Evolutionary conservation across 116 monocot species (phyloP).

Genomic region (Papilionanthe hybrid): DNA sequence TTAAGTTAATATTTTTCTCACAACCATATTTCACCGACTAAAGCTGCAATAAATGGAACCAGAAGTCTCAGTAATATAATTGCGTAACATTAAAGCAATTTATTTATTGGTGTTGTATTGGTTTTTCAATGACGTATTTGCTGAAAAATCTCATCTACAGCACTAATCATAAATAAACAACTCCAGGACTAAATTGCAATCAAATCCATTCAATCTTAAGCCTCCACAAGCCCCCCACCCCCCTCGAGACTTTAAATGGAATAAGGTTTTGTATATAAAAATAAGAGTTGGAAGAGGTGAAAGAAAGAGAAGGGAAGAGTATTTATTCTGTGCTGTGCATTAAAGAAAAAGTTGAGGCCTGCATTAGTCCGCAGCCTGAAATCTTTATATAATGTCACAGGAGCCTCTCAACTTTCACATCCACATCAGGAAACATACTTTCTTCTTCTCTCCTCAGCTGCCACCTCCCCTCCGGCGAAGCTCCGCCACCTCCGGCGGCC

Average conservation of each 20-base stretch:
- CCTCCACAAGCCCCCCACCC: background rate
- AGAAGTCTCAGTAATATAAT: background rate
- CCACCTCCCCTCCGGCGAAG: background rate
- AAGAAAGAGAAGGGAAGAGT: conserved; percentile 3
- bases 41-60: background rate
- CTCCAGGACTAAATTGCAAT: background rate
- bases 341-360: conserved; percentile 9
- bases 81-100: too few species aligned
- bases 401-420: background rate
- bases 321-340: conserved; percentile 11
- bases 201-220: background rate
- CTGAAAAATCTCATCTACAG: too few species aligned
- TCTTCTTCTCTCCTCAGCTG: background rate
- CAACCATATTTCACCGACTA: conserved; percentile 5
- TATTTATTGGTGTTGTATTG: too few species aligned
- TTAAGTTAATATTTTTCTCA: background rate
- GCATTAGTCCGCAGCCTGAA: background rate
- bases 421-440: conserved; percentile 6
- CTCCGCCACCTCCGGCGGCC: background rate
- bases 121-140: too few species aligned
- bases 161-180: background rate
- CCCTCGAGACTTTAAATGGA: background rate
- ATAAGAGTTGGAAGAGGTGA: conserved; percentile 2
- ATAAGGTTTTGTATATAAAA: background rate
- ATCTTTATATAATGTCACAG: conserved; percentile 11